Evolutionary conservation across 2,329 filamentous ascomycete genomes (phyloP).

Genomic region (Colletotrichum falcatum): DNA sequence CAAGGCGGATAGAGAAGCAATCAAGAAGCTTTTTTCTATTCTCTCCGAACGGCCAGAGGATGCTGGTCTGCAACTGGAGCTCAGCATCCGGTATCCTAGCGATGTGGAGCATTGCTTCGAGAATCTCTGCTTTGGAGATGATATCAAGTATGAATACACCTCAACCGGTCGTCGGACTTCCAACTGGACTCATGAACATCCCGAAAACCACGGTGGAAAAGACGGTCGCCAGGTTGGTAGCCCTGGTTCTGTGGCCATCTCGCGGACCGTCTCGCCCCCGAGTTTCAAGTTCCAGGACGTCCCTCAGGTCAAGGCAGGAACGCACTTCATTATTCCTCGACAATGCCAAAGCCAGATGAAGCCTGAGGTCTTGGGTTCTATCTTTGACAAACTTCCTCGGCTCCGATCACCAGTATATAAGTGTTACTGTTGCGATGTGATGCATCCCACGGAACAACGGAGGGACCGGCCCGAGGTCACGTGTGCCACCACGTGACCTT

Average conservation of each 20-base stretch:
- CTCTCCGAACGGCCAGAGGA: conserved; percentile 47
- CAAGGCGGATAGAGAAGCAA: conserved; percentile 42
- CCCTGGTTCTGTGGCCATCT: conserved; percentile 44
- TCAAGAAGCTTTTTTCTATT: conserved; percentile 48
- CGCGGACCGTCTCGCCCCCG: conserved; percentile 45
- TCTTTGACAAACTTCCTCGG: conserved; percentile 45
- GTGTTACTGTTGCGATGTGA: no score
- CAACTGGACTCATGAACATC: conserved; percentile 42
- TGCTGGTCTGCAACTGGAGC: conserved; percentile 48
- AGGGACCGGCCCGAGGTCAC: no score
- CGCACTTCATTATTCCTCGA: conserved; percentile 49
- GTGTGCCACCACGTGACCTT: no score
- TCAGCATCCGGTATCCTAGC: conserved; percentile 51
- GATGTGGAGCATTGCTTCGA: conserved; percentile 52
- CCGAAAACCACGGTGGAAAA: conserved; percentile 47
- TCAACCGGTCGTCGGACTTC: no score
- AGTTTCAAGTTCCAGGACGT: conserved; percentile 33
- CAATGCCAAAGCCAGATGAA: conserved; percentile 49
- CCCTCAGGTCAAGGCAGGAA: conserved; percentile 47
- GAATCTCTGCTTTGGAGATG: conserved; percentile 44
- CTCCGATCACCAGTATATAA: conserved; percentile 49
- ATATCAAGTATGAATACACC: conserved; percentile 35
- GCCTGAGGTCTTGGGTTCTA: conserved; percentile 21
- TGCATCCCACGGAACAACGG: no score
- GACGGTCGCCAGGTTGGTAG: conserved; percentile 44